A percentile compares a stretch with the other conserved stretches of the same genome.
Conservation (phyloP, 805 yeast genomes). For the Kuraishia capsulata region DNA sequence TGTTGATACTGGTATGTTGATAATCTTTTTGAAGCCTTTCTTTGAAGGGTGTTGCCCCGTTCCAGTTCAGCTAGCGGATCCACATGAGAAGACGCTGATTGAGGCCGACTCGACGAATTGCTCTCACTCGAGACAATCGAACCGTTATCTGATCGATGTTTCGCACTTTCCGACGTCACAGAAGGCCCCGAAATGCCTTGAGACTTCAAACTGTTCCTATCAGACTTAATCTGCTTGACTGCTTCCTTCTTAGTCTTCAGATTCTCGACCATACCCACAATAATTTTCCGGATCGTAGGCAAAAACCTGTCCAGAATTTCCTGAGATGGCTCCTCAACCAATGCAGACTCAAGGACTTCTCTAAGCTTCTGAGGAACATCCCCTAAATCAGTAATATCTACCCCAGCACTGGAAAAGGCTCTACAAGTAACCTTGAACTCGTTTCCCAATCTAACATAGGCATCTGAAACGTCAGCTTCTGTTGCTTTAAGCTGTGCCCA, state of each 20-base stretch:
- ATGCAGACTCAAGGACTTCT: conserved; percentile 73
- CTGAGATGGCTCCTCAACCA: conserved; percentile 79
- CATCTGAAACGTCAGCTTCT: conserved; percentile 80
- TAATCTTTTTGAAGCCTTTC: conserved; percentile 89
- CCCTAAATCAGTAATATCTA: conserved; percentile 75
- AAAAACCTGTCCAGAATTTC: conserved; percentile 70
- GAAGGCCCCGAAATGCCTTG: not conserved
- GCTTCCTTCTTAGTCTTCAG: conserved; percentile 70
- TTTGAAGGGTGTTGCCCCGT: conserved; percentile 71
- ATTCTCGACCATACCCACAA: conserved; percentile 69
- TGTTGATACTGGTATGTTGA: conserved; percentile 91
- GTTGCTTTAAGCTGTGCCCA: conserved; percentile 83
- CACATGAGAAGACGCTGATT: not conserved
- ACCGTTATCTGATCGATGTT: not conserved
- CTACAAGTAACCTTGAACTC: conserved; percentile 83
- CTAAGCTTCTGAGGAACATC: conserved; percentile 85
- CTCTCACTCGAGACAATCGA: not conserved
- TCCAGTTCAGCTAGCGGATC: conserved; percentile 76
- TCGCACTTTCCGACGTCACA: not conserved
- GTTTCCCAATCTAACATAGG: conserved; percentile 87
- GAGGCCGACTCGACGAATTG: not conserved
- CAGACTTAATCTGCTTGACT: conserved; percentile 12
- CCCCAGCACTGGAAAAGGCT: conserved; percentile 70
- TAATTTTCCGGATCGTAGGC: conserved; percentile 80
- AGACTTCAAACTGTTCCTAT: conserved; percentile 4